Evolutionary conservation across 345 rosid species (phyloP).

Genomic region (Cardiospermum halicacabum): DNA sequence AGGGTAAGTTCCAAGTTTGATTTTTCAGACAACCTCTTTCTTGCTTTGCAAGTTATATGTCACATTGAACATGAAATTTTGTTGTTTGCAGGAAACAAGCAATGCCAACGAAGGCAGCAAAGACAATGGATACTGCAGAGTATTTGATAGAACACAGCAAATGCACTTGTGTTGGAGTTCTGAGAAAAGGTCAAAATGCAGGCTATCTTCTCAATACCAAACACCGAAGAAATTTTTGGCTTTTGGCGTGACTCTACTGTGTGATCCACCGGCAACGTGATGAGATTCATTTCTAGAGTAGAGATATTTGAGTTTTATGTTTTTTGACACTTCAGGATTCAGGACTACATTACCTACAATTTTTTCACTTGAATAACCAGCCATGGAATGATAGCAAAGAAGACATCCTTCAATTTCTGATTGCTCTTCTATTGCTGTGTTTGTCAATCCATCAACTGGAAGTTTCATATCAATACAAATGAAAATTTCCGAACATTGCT

Average conservation of each 20-base stretch:
- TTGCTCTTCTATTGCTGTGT: no score
- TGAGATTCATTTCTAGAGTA: neutral
- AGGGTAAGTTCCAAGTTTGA: no score
- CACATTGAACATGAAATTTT: no score
- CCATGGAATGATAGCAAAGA: no score
- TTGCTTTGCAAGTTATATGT: constrained; percentile 7
- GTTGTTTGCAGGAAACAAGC: constrained; percentile 29
- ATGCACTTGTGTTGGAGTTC: constrained; percentile 82
- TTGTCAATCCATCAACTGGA: no score
- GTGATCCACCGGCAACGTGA: constrained; percentile 1
- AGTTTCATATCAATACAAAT: no score
- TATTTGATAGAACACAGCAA: constrained; percentile 75
- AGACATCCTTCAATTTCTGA: no score
- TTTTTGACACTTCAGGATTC: neutral
- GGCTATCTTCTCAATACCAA: constrained; percentile 88
- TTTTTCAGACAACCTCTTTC: neutral
- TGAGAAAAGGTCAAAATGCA: constrained; percentile 72
- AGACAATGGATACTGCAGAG: constrained; percentile 62
- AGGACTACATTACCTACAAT: no score
- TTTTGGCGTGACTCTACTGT: constrained; percentile 45
- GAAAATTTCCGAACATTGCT: no score
- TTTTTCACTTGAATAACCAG: no score
- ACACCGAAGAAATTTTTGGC: constrained; percentile 87
- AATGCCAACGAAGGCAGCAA: constrained; percentile 44
- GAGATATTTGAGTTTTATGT: neutral